phyloP scores from a whole-genome alignment of 768 basidiomycete genomes.

The Boletus sensibilis region DNA sequence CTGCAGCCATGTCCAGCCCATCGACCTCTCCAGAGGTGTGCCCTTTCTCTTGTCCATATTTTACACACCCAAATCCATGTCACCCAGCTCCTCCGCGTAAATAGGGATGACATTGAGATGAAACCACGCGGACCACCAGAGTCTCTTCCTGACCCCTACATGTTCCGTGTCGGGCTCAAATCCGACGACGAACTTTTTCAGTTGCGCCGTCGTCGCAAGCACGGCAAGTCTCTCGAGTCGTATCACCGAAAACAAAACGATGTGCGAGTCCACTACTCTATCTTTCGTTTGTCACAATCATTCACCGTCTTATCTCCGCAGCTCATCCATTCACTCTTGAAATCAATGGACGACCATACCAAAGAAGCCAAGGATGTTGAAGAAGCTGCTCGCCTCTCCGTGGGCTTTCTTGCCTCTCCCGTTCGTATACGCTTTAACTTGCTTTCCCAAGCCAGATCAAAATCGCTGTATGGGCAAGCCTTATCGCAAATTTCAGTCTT shows the following conservation, averaged over 20 bases:
- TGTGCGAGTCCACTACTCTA: constrained; percentile 38
- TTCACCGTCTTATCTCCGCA: constrained; percentile 31
- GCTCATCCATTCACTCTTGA: constrained; percentile 86
- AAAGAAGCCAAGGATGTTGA: constrained; percentile 74
- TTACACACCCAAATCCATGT: neutral
- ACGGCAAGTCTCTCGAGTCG: constrained; percentile 59
- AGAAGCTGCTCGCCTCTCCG: constrained; percentile 63
- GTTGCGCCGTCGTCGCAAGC: constrained; percentile 54
- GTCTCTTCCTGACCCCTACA: constrained; percentile 59
- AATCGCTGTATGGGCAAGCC: constrained; percentile 82
- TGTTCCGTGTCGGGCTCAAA: constrained; percentile 58
- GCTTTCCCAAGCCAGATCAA: constrained; percentile 55
- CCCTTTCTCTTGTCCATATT: neutral
- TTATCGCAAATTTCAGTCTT: constrained; percentile 72
- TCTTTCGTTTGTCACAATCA: neutral
- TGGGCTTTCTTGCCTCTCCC: constrained; percentile 33
- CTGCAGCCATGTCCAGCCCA: constrained; percentile 2
- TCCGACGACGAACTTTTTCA: constrained; percentile 61
- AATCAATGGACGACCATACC: constrained; percentile 88
- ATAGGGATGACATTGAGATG: constrained; percentile 39
- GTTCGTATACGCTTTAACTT: neutral
- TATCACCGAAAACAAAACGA: constrained; percentile 75
- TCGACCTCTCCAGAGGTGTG: constrained; percentile 13
- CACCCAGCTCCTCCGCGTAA: neutral
- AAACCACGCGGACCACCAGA: constrained; percentile 32